Evolutionary conservation across 257 asterid species (phyloP).

Genomic region (Solanum chiquidenum): DNA sequence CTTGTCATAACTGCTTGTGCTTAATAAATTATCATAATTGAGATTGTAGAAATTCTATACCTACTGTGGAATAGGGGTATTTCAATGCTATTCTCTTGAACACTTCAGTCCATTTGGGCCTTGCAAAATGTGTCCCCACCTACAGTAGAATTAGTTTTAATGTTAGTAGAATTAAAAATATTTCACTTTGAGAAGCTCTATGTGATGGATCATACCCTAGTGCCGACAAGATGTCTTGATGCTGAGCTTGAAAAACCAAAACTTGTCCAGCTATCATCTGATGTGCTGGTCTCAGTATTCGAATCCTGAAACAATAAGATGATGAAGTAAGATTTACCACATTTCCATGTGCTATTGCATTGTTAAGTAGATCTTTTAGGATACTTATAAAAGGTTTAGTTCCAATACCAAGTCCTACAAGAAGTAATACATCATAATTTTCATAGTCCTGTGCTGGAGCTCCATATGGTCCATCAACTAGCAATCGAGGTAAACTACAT

Average conservation of each 20-base stretch:
- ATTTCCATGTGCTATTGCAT: slow-evolving; percentile 44
- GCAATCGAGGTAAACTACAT: slow-evolving; percentile 62
- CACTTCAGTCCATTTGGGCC: slow-evolving; percentile 64
- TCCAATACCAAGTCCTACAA: slow-evolving; percentile 86
- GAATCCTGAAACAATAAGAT: slow-evolving; percentile 31
- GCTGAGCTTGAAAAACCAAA: slow-evolving; percentile 40
- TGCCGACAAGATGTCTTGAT: slow-evolving; percentile 74
- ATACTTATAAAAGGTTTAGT: slow-evolving; percentile 90
- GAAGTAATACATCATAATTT: slow-evolving; percentile 69
- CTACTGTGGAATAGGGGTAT: slow-evolving; percentile 72
- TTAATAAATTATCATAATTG: neutral
- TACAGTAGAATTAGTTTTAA: slow-evolving; percentile 15
- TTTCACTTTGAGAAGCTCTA: neutral
- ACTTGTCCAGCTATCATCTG: slow-evolving; percentile 68
- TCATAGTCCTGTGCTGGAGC: slow-evolving; percentile 91
- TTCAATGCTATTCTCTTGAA: slow-evolving; percentile 64
- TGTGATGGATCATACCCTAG: slow-evolving; percentile 43
- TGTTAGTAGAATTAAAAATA: neutral
- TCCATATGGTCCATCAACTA: slow-evolving; percentile 88
- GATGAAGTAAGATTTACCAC: neutral
- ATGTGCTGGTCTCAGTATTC: slow-evolving; percentile 51
- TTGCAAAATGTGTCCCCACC: slow-evolving; percentile 48
- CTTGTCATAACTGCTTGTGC: neutral
- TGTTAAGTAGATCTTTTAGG: slow-evolving; percentile 69
- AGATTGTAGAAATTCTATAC: slow-evolving; percentile 22